Conservation (phyloP, 208 protist genomes). For the Leptomonas pyrrhocoris region DNA sequence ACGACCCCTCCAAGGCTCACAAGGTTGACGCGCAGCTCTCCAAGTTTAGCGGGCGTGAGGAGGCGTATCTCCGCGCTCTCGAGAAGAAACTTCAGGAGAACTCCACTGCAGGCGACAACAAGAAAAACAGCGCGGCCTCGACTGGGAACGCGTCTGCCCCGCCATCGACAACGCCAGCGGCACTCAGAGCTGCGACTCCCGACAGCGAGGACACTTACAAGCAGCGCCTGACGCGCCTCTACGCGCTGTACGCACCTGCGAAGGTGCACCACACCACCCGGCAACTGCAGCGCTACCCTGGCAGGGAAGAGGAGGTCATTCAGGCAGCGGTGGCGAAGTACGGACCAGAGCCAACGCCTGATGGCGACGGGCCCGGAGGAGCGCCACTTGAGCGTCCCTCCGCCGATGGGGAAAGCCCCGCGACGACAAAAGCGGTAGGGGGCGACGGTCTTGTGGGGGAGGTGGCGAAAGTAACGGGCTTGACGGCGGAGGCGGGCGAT, state of each 20-base stretch:
- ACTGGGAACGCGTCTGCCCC: background rate
- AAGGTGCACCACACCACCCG: constrained; percentile 28
- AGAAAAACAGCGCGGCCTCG: background rate
- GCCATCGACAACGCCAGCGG: background rate
- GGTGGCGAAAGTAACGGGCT: background rate
- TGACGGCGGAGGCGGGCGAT: background rate
- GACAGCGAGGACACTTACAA: constrained; percentile 16
- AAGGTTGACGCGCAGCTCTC: constrained; percentile 39
- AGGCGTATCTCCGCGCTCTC: constrained; percentile 30
- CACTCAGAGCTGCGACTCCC: background rate
- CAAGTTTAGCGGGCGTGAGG: constrained; percentile 40
- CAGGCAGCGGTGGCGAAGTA: constrained; percentile 31
- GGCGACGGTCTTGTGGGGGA: background rate
- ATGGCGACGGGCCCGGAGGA: no score
- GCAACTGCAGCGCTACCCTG: constrained; percentile 54
- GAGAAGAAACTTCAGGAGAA: constrained; percentile 26
- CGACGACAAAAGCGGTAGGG: no score
- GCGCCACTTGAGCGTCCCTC: background rate
- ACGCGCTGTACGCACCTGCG: constrained; percentile 35
- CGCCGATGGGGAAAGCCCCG: no score
- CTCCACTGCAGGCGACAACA: background rate
- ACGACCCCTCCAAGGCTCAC: constrained; percentile 37
- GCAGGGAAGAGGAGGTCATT: constrained; percentile 59
- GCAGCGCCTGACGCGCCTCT: constrained; percentile 35
- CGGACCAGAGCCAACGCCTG: constrained; percentile 10